Base-by-base conservation (phyloP, 2,329 filamentous ascomycete genomes). In the Fusarium buharicum region DNA sequence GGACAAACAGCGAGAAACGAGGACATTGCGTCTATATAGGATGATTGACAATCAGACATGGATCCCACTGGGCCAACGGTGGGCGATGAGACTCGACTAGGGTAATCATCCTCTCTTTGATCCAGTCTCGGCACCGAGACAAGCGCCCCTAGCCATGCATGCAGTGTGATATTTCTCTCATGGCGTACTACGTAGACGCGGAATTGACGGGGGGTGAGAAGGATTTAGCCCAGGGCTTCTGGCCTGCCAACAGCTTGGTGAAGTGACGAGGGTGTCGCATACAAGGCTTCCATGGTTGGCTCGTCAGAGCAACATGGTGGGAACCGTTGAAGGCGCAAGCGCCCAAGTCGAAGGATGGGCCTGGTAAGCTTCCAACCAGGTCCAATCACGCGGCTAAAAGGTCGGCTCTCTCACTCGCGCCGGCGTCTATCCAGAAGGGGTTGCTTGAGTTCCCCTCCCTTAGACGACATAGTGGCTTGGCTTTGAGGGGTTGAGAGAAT, bases 121-220 rank as follows among this genome's bases (percentile, higher is more conserved):
- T 27, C 62, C 54, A 55, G 51, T 53, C 49, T 46, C 33, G 37
- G 50, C 31, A 31, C 43, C 45, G 27, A 50, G 51, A 59, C 68
- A 72, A 71, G 70, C 70, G 70, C 69, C 70, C 51, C 68, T 68
- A 69, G 47, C 50, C 59, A 69, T 68, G 70, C 70, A 71, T 69
- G 68, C 69, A 69, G 68, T 65, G 69, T 72, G 70, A 71, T 69
- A 67, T 62, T 62, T 50, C 50, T 38, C 52, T 55, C 50, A 58
- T 51, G 49, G 50, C 31, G 54, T n/a, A n/a, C n/a, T n/a, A n/a
- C n/a, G n/a, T 68, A 70, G 56, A 46, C 62, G 68, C 66, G 59
- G 52, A 59, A 53, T 14, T n/a, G 48, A 44, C 31, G 44, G 43
- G 44, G 57, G 41, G 37, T 50, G 43, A 43, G 66, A 58, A 67